A percentile compares a stretch with the other conserved stretches of the same genome.
Conservation (phyloP, 2,329 filamentous ascomycete genomes). For the Achaetomium macrosporum region DNA sequence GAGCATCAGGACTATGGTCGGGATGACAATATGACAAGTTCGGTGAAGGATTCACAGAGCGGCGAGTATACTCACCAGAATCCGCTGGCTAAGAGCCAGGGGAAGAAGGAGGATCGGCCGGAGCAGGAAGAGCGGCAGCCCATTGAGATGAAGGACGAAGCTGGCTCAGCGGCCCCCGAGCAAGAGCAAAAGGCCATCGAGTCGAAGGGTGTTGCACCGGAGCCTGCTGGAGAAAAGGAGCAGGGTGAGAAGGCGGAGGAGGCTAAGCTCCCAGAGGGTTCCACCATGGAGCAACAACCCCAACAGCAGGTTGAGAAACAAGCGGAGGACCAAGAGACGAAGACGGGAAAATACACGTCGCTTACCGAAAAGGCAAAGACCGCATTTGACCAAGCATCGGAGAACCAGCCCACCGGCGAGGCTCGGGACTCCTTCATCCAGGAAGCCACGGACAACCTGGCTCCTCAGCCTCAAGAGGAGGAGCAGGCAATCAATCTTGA, state of each 20-base stretch:
- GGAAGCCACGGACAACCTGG: constrained; percentile 7
- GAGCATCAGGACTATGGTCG: constrained; percentile 17
- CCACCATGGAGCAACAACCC: constrained; percentile 9
- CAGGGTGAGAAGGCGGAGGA: constrained; percentile 19
- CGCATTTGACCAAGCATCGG: constrained; percentile 21
- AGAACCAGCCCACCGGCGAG: constrained; percentile 21
- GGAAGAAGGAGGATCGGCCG: constrained; percentile 7
- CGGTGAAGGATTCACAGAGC: constrained; percentile 23
- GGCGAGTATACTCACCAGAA: constrained; percentile 22
- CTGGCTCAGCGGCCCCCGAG: neutral
- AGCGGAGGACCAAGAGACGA: neutral
- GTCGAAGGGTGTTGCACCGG: constrained; percentile 28
- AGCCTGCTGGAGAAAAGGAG: constrained; percentile 19
- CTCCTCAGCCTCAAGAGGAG: neutral
- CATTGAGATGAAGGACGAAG: constrained; percentile 9
- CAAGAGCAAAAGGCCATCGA: constrained; percentile 25
- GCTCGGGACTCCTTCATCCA: constrained; percentile 21
- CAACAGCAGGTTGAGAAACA: constrained; percentile 12
- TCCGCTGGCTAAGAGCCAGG: constrained; percentile 1
- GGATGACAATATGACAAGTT: neutral
- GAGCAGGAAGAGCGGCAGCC: constrained; percentile 3
- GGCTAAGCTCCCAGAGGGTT: constrained; percentile 13
- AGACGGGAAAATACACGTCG: constrained; percentile 1
- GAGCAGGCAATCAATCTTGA: constrained; percentile 5
- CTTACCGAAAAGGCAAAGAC: constrained; percentile 23